Evolutionary conservation across 2,329 filamentous ascomycete genomes (phyloP).

Genomic region (Colletotrichum caudatum): DNA sequence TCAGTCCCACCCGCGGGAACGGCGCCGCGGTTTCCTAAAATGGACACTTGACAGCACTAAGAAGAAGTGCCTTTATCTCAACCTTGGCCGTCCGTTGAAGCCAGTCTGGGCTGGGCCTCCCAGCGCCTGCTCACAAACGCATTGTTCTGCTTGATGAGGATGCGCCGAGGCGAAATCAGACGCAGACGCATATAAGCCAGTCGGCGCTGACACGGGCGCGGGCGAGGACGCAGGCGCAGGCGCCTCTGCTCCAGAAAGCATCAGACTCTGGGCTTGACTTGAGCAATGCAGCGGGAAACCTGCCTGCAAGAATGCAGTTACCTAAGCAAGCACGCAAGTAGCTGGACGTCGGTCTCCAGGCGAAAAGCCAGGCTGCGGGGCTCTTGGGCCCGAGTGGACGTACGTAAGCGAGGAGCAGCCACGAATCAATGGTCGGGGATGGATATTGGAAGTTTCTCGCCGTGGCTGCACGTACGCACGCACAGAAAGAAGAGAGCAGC

Average conservation of each 20-base stretch:
- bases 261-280: slow-evolving; percentile 14
- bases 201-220: slow-evolving; percentile 1
- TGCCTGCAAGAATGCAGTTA: slow-evolving; percentile 23
- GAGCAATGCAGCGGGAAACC: slow-evolving; percentile 29
- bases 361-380: slow-evolving; percentile 16
- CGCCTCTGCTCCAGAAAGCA: background rate
- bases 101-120: slow-evolving; percentile 10
- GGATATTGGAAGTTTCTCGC: slow-evolving; percentile 1
- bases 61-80: slow-evolving; percentile 21
- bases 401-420: slow-evolving; percentile 12
- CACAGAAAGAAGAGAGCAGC: background rate
- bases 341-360: slow-evolving; percentile 12
- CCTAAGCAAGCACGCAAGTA: no score
- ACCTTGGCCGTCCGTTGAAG: slow-evolving; percentile 22
- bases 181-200: slow-evolving; percentile 4
- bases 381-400: slow-evolving; percentile 14
- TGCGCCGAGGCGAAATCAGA: slow-evolving; percentile 18
- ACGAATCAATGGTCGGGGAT: slow-evolving; percentile 7
- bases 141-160: slow-evolving; percentile 16
- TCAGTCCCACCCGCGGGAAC: slow-evolving; percentile 33
- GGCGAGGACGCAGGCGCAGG: background rate
- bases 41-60: slow-evolving; percentile 32
- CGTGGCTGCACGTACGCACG: background rate
- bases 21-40: slow-evolving; percentile 37
- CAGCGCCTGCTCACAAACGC: slow-evolving; percentile 10